Conservation (phyloP, 352 stramenopile species). For the Phytophthora citrophthora region DNA sequence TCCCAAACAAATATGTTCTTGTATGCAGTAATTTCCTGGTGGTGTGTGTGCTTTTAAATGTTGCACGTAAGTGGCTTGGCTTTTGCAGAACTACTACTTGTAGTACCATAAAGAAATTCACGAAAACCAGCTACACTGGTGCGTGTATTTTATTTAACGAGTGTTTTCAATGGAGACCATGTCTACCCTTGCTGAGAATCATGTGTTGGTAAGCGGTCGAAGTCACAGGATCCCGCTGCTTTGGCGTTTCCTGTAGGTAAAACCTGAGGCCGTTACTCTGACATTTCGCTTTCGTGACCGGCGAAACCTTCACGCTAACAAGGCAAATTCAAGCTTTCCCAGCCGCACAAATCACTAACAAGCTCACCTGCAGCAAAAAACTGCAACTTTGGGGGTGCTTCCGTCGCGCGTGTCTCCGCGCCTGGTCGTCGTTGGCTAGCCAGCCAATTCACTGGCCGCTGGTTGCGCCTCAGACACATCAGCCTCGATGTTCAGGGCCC, state of each 20-base stretch:
- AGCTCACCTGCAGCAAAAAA: slow-evolving; percentile 23
- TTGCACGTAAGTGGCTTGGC: too few species aligned
- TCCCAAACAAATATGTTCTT: too few species aligned
- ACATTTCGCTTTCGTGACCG: slow-evolving; percentile 3
- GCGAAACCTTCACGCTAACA: not conserved
- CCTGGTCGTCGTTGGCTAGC: not conserved
- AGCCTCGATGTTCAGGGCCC: not conserved
- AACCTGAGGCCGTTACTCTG: not conserved
- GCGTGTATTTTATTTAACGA: not conserved
- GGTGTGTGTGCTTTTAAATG: too few species aligned
- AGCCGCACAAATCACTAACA: slow-evolving; percentile 7
- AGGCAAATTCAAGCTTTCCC: slow-evolving; percentile 7
- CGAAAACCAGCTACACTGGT: not conserved
- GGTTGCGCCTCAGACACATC: slow-evolving; percentile 5
- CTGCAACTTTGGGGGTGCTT: slow-evolving; percentile 13
- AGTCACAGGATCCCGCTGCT: not conserved
- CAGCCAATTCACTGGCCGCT: slow-evolving; percentile 9
- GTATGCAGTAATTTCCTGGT: too few species aligned
- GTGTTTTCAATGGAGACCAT: not conserved
- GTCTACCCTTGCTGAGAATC: not conserved
- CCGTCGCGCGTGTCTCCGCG: slow-evolving; percentile 21
- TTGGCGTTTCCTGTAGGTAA: not conserved
- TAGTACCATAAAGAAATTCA: not conserved
- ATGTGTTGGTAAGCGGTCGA: not conserved
- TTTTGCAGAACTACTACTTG: too few species aligned